phyloP scores from a whole-genome alignment of 768 basidiomycete species.

The Tulasnella sp. region DNA sequence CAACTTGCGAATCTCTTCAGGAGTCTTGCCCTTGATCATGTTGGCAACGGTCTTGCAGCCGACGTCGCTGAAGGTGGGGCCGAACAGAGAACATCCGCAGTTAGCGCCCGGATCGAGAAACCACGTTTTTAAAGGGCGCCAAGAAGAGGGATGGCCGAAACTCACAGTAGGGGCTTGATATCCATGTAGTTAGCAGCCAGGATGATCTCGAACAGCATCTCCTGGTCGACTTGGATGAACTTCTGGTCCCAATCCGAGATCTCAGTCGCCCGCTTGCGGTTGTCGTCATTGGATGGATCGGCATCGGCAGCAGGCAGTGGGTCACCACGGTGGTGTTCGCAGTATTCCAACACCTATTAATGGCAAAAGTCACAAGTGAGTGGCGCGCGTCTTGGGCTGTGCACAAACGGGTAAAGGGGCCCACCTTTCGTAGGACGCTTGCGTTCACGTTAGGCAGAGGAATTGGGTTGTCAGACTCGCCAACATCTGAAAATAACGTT shows the following conservation, averaged over 20 bases:
- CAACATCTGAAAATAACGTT: conserved; percentile 55
- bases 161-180: conserved; percentile 95
- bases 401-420: conserved; percentile 20
- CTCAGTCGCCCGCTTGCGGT: conserved; percentile 94
- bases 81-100: not conserved
- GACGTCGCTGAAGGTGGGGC: conserved; percentile 56
- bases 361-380: not conserved
- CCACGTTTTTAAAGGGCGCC: not conserved
- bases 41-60: conserved; percentile 99
- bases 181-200: conserved; percentile 99
- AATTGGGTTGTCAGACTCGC: conserved; percentile 84
- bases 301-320: conserved; percentile 82
- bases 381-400: not conserved
- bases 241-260: conserved; percentile 99
- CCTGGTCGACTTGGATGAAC: conserved; percentile 97
- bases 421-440: conserved; percentile 84
- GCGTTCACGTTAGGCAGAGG: conserved; percentile 92
- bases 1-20: conserved; percentile 96
- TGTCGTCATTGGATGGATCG: conserved; percentile 81
- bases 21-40: conserved; percentile 99
- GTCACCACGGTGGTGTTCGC: conserved; percentile 97
- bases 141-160: conserved; percentile 17
- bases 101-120: not conserved
- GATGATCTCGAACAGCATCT: conserved; percentile 99
- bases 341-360: conserved; percentile 88